A percentile compares a stretch with the other conserved stretches of the same genome.
Conservation (phyloP, 345 rosid species). For the Gynandropsis gynandra region DNA sequence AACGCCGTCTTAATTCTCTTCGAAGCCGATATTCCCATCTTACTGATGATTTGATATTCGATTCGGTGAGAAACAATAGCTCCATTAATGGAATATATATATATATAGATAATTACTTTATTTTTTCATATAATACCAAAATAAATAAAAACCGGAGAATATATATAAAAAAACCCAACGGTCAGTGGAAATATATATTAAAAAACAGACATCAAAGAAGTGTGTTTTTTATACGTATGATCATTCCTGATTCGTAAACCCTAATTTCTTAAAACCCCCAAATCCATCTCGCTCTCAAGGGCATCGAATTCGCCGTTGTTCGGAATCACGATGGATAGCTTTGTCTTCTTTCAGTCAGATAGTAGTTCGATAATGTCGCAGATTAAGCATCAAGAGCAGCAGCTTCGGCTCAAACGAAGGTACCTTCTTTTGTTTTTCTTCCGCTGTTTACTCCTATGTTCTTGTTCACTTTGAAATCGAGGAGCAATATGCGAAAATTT, state of each 20-base stretch:
- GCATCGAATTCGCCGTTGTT: no score
- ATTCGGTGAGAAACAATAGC: no score
- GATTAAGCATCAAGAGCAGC: constrained; percentile 43
- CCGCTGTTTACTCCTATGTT: not conserved
- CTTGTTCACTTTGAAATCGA: not conserved
- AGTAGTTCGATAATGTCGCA: constrained; percentile 34
- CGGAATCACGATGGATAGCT: constrained; percentile 15
- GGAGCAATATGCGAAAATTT: not conserved
- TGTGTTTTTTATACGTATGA: no score
- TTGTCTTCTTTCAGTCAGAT: constrained; percentile 27
- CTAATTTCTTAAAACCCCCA: constrained; percentile 1
- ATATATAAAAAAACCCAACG: no score
- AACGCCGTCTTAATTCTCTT: constrained; percentile 45
- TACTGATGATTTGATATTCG: not conserved
- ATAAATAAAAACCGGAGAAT: no score
- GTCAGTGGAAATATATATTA: no score
- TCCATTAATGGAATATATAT: no score
- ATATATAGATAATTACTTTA: no score
- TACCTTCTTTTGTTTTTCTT: constrained; percentile 11
- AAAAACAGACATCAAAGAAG: no score
- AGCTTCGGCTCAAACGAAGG: constrained; percentile 57
- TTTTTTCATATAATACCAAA: no score
- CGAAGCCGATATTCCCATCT: constrained; percentile 56
- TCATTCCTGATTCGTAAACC: not conserved
- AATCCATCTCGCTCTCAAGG: no score